Evolutionary conservation across 768 basidiomycete genomes (phyloP).

Genomic region (Astraeus odoratus): DNA sequence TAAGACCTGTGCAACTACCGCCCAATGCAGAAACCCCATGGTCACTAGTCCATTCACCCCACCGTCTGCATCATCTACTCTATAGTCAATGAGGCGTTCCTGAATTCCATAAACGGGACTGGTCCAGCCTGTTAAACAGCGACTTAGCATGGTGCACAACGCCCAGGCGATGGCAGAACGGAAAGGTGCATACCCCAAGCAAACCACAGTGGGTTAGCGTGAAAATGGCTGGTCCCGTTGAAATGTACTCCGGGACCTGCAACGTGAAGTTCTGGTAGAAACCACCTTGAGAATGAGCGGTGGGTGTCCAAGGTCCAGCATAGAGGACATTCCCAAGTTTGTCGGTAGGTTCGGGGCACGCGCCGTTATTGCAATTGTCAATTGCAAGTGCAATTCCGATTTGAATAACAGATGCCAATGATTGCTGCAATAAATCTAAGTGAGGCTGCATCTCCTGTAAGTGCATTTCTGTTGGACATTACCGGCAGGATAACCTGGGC

Average conservation of each 20-base stretch:
- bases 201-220: slow-evolving; percentile 25
- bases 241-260: slow-evolving; percentile 4
- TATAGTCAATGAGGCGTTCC: slow-evolving; percentile 4
- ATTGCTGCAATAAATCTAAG: slow-evolving; percentile 7
- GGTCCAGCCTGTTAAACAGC: neutral
- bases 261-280: slow-evolving; percentile 25
- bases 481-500: slow-evolving; percentile 19
- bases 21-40: neutral
- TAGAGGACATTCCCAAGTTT: slow-evolving; percentile 22
- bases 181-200: slow-evolving; percentile 14
- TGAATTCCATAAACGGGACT: slow-evolving; percentile 2
- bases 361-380: slow-evolving; percentile 11
- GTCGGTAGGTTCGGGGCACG: slow-evolving; percentile 16
- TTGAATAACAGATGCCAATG: slow-evolving; percentile 14
- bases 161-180: neutral
- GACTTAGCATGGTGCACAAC: no score
- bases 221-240: slow-evolving; percentile 20
- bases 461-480: neutral
- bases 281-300: slow-evolving; percentile 10
- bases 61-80: no score
- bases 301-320: slow-evolving; percentile 23
- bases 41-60: neutral
- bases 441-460: neutral
- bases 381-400: slow-evolving; percentile 27
- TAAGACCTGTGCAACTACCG: neutral